A percentile compares a stretch with the other conserved stretches of the same genome.
These are phyloP conservation scores for Calonectria pseudoreteaudii DNA, from an alignment of 2,329 filamentous ascomycete species.

Conservation along the genomic window DNA sequence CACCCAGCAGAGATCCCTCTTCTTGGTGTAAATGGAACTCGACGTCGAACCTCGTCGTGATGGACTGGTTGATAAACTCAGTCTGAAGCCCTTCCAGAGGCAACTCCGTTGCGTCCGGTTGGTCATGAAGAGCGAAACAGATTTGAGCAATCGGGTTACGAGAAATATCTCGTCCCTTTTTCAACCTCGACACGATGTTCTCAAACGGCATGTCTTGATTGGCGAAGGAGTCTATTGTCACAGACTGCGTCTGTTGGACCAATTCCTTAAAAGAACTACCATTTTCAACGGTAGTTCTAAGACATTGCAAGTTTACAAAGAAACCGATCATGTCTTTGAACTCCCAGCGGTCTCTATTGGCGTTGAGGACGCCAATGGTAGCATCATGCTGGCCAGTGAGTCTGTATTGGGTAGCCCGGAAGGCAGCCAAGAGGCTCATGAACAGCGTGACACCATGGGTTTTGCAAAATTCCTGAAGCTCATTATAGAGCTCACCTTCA, in stretches of 20 bases:
- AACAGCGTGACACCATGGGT: not conserved
- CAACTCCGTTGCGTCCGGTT: not conserved
- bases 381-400: constrained; percentile 37
- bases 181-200: not conserved
- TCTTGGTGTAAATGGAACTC: not conserved
- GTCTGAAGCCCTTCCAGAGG: not conserved
- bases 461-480: not conserved
- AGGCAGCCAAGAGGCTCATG: constrained; percentile 34
- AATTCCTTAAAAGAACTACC: not conserved
- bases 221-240: not conserved
- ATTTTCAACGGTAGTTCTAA: constrained; percentile 28
- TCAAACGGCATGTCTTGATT: not conserved
- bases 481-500: not conserved
- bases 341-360: constrained; percentile 31
- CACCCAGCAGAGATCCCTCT: not conserved
- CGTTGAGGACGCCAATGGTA: constrained; percentile 34
- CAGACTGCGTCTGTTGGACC: not conserved
- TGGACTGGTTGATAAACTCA: not conserved
- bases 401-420: constrained; percentile 39
- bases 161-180: not conserved
- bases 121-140: not conserved
- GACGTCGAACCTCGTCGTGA: not conserved
- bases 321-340: constrained; percentile 38
- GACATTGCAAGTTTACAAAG: constrained; percentile 40
- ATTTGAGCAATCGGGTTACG: not conserved